Evolutionary conservation across 2,329 filamentous ascomycete species (phyloP), one percentile per base, ranked within the genome.

Genomic region (Penicillium sp.): DNA sequence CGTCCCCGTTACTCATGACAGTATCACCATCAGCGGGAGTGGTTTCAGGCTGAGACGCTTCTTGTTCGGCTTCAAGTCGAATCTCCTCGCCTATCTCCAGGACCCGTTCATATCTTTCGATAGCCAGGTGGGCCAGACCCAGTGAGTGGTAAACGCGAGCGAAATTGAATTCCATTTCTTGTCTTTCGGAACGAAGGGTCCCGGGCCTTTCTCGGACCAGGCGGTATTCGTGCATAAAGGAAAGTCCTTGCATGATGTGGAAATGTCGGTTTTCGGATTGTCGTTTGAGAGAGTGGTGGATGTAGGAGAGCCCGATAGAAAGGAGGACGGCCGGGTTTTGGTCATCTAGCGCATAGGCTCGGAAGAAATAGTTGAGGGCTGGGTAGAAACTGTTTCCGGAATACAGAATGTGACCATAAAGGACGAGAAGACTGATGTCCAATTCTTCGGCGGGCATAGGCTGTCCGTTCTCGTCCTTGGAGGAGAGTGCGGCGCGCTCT

Each of bases 261-360:
- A 90, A 93, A 69, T 97, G 93, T 1, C 94, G 81, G 69, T 97
- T 97, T 45, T 93, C 91, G 0, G 89, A 87, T 71, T 96, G 91
- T 2, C 93, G 84, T 72, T 97, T 97, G 67, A 97, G 83, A 0
- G 89, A 88, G 70, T 94, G 89, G 71, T 97, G 91, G 38, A 97
- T 84, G 71, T 96, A 97, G 29, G 88, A 87, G 11, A 94, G 82
- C 0, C 88, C 92, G 22, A 97, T 87, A 63, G 85, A 89, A 10
- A 99, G 82, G 58, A 91, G 88, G 59, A 97, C 83, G 65, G 90
- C 85, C 0, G 88, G 83, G 66, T 96, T 95, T 7, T 82, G 74
- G 0, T 90, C 88, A 60, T 92, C 87, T 2, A 97, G 75, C 1
- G 90, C 72, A 45, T 86, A 83, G 1, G 89, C 89, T 52, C 90